These are phyloP conservation scores for Bolboschoenus planiculmis DNA, from an alignment of 176 grass and related monocot species.

Conservation along the genomic window DNA sequence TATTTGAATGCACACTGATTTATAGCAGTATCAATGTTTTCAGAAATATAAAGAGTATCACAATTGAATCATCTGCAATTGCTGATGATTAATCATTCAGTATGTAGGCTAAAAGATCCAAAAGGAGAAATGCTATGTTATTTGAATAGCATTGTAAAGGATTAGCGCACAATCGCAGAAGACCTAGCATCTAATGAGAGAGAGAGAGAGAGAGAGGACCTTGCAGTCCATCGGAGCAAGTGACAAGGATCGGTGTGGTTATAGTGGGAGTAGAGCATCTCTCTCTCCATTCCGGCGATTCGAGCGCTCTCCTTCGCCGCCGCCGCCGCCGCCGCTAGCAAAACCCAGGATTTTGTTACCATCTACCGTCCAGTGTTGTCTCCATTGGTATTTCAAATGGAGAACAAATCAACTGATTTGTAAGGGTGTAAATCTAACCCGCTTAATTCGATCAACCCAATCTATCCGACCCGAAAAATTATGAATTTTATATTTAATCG, in stretches of 20 bases:
- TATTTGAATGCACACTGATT: background rate
- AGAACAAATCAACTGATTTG: no score
- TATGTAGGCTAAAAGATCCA: background rate
- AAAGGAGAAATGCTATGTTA: background rate
- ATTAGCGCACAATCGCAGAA: no score
- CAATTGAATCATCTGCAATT: background rate
- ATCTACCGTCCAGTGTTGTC: constrained; percentile 8
- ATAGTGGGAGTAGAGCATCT: constrained; percentile 51
- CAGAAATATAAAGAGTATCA: background rate
- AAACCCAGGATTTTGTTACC: constrained; percentile 30
- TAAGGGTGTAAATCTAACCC: no score
- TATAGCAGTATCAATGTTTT: background rate
- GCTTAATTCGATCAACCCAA: no score
- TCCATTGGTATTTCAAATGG: background rate
- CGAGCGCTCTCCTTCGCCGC: constrained; percentile 27
- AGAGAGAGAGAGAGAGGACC: constrained; percentile 14
- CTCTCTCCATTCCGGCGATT: constrained; percentile 30
- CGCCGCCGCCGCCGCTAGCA: constrained; percentile 46
- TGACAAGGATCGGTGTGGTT: constrained; percentile 66
- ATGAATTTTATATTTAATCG: no score
- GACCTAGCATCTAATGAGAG: background rate
- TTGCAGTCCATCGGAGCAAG: constrained; percentile 60
- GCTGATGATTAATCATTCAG: background rate
- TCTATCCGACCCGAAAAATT: no score
- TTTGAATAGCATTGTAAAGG: background rate